A percentile compares a stretch with the other conserved stretches of the same genome.
Evolutionary conservation across 108 stramenopile species (phyloP).

Genomic region (Conticribra weissflogii): DNA sequence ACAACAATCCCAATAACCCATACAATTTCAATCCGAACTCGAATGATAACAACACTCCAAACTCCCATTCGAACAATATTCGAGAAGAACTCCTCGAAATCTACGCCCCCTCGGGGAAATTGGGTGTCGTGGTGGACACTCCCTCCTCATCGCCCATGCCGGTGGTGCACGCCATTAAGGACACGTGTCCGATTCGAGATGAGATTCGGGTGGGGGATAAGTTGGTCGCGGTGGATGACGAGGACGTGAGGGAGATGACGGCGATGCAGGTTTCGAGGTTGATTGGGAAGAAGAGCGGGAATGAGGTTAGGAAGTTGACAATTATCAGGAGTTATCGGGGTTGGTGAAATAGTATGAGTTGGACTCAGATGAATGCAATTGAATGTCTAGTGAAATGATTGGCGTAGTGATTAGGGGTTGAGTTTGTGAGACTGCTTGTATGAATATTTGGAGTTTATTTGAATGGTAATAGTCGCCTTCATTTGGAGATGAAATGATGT

Average conservation of each 20-base stretch:
- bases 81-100: slow-evolving; percentile 39
- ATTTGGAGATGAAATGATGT: too few relatives aligned
- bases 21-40: neutral
- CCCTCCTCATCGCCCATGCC: slow-evolving; percentile 24
- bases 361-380: too few relatives aligned
- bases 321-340: slow-evolving; percentile 24
- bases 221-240: slow-evolving; percentile 52
- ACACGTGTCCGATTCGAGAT: slow-evolving; percentile 41
- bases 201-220: slow-evolving; percentile 47
- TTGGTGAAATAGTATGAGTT: too few relatives aligned
- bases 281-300: slow-evolving; percentile 39
- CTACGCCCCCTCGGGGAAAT: slow-evolving; percentile 49
- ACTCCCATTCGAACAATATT: neutral
- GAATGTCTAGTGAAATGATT: too few relatives aligned
- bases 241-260: slow-evolving; percentile 44
- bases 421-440: too few relatives aligned
- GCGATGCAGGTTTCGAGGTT: slow-evolving; percentile 41
- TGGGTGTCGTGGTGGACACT: slow-evolving; percentile 53
- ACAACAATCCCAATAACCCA: neutral
- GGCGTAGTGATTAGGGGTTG: too few relatives aligned
- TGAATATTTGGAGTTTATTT: too few relatives aligned
- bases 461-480: too few relatives aligned
- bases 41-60: neutral
- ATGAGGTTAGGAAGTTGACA: slow-evolving; percentile 42
- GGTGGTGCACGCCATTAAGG: slow-evolving; percentile 50